Conservation (phyloP, 2,329 filamentous ascomycete species). For the Ophiostoma tasmaniense region DNA sequence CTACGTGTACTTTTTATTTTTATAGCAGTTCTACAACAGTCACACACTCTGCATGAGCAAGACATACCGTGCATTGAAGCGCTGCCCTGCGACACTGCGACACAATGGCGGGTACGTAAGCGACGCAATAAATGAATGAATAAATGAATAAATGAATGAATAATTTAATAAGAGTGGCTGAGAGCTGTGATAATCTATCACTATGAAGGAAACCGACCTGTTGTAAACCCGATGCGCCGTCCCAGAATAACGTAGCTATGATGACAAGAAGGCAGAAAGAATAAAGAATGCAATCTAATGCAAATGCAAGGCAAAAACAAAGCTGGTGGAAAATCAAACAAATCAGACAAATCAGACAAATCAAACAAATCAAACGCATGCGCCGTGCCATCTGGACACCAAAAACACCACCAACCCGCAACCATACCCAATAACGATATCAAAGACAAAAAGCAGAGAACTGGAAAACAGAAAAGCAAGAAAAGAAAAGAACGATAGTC, state of each 20-base stretch:
- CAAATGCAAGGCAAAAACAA: background rate
- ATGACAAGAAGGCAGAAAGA: background rate
- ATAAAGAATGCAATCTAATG: background rate
- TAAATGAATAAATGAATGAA: background rate
- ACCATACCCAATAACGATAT: background rate
- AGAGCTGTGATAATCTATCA: background rate
- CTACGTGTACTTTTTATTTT: no score
- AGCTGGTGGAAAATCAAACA: background rate
- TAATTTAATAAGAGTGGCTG: background rate
- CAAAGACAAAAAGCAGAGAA: background rate
- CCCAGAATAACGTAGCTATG: background rate
- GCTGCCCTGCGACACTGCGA: background rate
- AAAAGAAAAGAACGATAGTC: background rate
- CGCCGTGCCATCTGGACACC: background rate
- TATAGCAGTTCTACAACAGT: background rate
- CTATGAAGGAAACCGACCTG: no score
- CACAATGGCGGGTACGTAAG: background rate
- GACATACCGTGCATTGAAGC: constrained; percentile 1
- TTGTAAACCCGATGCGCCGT: background rate
- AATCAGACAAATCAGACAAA: no score
- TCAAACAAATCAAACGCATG: background rate
- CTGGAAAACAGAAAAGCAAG: background rate
- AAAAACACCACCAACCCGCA: background rate
- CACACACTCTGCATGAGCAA: background rate
- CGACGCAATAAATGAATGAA: background rate